These are phyloP conservation scores for Aspergillus intermedius DNA, from an alignment of 2,329 filamentous ascomycete genomes.

Conservation along the genomic window DNA sequence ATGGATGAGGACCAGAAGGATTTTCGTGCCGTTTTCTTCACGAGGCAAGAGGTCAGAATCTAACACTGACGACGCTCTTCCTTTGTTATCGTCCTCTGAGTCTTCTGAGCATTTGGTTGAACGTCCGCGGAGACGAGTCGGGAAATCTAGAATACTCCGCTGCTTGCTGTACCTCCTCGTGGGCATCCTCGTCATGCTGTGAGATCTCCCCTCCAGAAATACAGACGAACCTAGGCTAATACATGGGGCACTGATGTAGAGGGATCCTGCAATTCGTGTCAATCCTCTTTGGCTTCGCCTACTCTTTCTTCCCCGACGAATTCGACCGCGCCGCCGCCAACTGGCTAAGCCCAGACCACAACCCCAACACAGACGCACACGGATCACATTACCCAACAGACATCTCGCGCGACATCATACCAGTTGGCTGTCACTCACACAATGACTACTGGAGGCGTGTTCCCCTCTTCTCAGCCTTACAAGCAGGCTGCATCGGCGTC, in stretches of 20 bases:
- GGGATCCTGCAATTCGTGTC: constrained; percentile 37
- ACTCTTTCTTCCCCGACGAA: constrained; percentile 39
- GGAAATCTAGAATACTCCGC: constrained; percentile 9
- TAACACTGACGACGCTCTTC: constrained; percentile 1
- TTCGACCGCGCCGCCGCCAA: constrained; percentile 29
- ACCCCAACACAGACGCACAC: constrained; percentile 28
- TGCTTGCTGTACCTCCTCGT: constrained; percentile 15
- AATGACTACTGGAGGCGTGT: constrained; percentile 55
- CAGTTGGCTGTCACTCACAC: constrained; percentile 51
- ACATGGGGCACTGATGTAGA: constrained; percentile 15
- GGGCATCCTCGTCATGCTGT: constrained; percentile 30
- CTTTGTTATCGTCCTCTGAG: constrained; percentile 6
- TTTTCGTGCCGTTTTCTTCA: constrained; percentile 6
- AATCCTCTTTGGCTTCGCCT: constrained; percentile 30
- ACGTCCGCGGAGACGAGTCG: constrained; percentile 9
- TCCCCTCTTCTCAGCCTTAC: constrained; percentile 50
- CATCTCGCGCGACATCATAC: constrained; percentile 44
- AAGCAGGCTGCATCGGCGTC: constrained; percentile 49
- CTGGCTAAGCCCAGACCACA: constrained; percentile 38
- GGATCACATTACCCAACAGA: constrained; percentile 41
- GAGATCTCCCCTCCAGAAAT: constrained; percentile 7
- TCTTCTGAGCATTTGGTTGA: constrained; percentile 2
- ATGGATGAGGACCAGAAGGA: constrained; percentile 5
- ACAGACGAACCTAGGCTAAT: neutral
- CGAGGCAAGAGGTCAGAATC: neutral